These are phyloP conservation scores for Trichomonascaceae sp. DNA, from an alignment of 1,139 yeast genomes.

Conservation along the genomic window DNA sequence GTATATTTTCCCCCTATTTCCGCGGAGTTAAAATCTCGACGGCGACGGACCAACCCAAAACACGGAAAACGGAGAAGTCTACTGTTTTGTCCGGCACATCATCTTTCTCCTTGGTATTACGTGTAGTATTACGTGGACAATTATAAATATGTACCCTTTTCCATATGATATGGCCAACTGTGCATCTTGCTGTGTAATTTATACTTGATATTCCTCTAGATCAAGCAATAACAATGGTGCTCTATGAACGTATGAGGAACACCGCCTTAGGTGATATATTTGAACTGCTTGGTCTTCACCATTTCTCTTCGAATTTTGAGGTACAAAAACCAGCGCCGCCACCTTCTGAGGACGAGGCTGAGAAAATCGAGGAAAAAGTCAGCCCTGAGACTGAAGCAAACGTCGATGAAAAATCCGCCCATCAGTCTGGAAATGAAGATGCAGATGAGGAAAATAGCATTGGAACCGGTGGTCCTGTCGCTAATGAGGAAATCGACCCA, in stretches of 20 bases:
- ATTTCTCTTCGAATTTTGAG: conserved; percentile 12
- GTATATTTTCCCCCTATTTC: background rate
- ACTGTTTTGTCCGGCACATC: background rate
- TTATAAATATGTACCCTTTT: background rate
- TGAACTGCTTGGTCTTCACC: conserved; percentile 12
- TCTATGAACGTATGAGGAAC: conserved; percentile 14
- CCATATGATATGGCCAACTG: background rate
- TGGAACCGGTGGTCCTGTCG: background rate
- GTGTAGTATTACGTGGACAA: background rate
- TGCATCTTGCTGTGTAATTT: background rate
- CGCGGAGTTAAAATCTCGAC: background rate
- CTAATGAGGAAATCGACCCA: conserved; percentile 12
- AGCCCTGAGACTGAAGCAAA: background rate
- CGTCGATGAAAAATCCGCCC: background rate
- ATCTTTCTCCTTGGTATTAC: background rate
- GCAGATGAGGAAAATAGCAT: background rate
- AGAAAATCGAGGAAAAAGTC: background rate
- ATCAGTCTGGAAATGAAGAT: background rate
- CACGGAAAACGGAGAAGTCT: background rate
- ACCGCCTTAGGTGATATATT: conserved; percentile 16
- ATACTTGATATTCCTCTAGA: background rate
- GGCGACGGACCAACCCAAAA: background rate
- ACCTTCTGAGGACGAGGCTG: background rate
- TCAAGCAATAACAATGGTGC: conserved; percentile 2
- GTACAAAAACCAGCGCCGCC: conserved; percentile 8